These are phyloP conservation scores for Colletotrichum nymphaeae DNA, from an alignment of 2,329 filamentous ascomycete genomes.

Conservation along the genomic window DNA sequence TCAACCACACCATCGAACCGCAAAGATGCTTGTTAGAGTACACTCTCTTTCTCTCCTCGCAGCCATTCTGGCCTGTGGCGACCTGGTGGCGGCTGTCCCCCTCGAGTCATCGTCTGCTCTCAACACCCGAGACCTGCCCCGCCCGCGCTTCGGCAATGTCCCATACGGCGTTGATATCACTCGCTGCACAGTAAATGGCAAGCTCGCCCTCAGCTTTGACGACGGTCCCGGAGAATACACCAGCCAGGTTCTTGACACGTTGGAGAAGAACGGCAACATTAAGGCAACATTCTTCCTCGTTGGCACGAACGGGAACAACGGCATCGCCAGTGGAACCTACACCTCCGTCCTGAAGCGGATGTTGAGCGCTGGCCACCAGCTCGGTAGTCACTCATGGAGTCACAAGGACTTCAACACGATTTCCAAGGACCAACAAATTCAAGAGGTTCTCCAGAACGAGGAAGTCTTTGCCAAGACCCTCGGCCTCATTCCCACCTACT, in stretches of 20 bases:
- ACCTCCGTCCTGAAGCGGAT: conserved; percentile 55
- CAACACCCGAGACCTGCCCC: conserved; percentile 32
- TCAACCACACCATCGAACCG: background rate
- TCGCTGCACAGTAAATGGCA: conserved; percentile 44
- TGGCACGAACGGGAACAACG: conserved; percentile 46
- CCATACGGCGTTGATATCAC: conserved; percentile 48
- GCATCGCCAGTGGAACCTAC: conserved; percentile 49
- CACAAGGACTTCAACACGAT: conserved; percentile 55
- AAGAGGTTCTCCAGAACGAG: conserved; percentile 58
- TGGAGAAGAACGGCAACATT: conserved; percentile 45
- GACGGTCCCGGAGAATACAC: conserved; percentile 51
- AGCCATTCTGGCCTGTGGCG: conserved; percentile 25
- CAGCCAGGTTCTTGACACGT: conserved; percentile 46
- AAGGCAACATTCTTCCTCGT: conserved; percentile 52
- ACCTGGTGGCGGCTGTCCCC: conserved; percentile 21
- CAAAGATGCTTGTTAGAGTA: conserved; percentile 35
- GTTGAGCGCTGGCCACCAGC: conserved; percentile 57
- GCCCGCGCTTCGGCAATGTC: conserved; percentile 44
- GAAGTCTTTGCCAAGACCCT: conserved; percentile 55
- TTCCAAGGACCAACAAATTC: conserved; percentile 44
- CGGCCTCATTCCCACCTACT: conserved; percentile 59
- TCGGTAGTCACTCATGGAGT: conserved; percentile 61
- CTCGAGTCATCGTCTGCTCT: conserved; percentile 21
- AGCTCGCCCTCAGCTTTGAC: conserved; percentile 52
- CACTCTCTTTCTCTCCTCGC: conserved; percentile 31